A percentile compares a stretch with the other conserved stretches of the same genome.
These are phyloP conservation scores for Ustilago lituana DNA, from an alignment of 1,284 basidiomycete genomes.

Conservation along the genomic window DNA sequence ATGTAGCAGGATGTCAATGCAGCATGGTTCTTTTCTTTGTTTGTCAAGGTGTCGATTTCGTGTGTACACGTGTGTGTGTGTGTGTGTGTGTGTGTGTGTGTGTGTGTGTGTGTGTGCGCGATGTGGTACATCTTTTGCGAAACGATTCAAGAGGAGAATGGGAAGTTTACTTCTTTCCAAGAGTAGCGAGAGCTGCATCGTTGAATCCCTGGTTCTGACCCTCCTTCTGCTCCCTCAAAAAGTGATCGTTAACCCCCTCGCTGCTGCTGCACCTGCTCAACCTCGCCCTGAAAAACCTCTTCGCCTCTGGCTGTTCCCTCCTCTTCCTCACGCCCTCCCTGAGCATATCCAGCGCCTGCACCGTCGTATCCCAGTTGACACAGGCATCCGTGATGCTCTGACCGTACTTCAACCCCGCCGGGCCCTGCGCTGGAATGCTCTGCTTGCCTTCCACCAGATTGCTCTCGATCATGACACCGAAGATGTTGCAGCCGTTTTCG, in stretches of 20 bases:
- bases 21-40: too few species aligned
- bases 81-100: background rate
- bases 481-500: constrained; percentile 72
- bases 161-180: constrained; percentile 35
- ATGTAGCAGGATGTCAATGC: too few species aligned
- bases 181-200: constrained; percentile 49
- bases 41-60: too few species aligned
- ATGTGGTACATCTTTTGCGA: too few species aligned
- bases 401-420: constrained; percentile 54
- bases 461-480: constrained; percentile 97
- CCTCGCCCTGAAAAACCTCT: constrained; percentile 31
- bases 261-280: constrained; percentile 17
- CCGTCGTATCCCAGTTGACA: constrained; percentile 62
- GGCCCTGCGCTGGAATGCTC: constrained; percentile 56
- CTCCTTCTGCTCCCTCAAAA: constrained; percentile 6
- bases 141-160: background rate
- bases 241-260: constrained; percentile 47
- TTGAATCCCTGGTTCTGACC: constrained; percentile 38
- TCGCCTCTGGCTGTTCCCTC: constrained; percentile 25
- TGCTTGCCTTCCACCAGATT: constrained; percentile 77
- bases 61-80: too few species aligned
- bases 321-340: constrained; percentile 52
- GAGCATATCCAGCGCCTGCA: constrained; percentile 55
- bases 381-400: constrained; percentile 65
- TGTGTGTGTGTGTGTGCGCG: background rate